Percentiles rank a stretch among this genome's conserved stretches.
These are phyloP conservation scores for Trametes sanguinea DNA, from an alignment of 768 basidiomycete species.

Conservation along the genomic window DNA sequence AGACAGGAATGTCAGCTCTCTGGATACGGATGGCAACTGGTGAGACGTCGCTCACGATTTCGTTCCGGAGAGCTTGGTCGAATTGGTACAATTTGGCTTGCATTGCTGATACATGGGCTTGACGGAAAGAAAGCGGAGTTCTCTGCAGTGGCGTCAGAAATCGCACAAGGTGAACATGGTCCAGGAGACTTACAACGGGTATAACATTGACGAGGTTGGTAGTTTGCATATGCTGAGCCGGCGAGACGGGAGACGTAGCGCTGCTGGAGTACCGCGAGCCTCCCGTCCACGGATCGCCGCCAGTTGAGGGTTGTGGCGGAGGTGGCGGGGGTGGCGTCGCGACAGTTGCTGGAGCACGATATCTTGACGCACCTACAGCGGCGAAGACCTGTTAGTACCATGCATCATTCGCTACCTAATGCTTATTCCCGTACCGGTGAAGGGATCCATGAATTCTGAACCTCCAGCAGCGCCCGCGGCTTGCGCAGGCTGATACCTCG, in stretches of 20 bases:
- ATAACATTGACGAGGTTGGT: constrained; percentile 14
- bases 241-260: constrained; percentile 37
- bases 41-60: constrained; percentile 54
- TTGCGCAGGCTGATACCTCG: constrained; percentile 36
- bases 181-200: constrained; percentile 27
- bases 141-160: constrained; percentile 42
- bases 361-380: constrained; percentile 34
- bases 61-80: constrained; percentile 62
- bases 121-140: constrained; percentile 76
- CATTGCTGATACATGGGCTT: constrained; percentile 80
- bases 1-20: background rate
- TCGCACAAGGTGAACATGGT: background rate
- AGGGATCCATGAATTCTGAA: constrained; percentile 32
- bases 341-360: constrained; percentile 32
- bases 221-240: constrained; percentile 39
- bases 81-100: constrained; percentile 77
- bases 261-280: constrained; percentile 56
- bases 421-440: constrained; percentile 26
- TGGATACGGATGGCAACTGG: background rate
- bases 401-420: too few relatives aligned
- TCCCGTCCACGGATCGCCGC: constrained; percentile 74
- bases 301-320: constrained; percentile 36
- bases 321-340: constrained; percentile 28
- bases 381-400: too few relatives aligned
- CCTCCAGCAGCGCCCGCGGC: constrained; percentile 8